Evolutionary conservation across 2,329 filamentous ascomycete genomes (phyloP).

Genomic region (Aspergillus pseudoglaucus): DNA sequence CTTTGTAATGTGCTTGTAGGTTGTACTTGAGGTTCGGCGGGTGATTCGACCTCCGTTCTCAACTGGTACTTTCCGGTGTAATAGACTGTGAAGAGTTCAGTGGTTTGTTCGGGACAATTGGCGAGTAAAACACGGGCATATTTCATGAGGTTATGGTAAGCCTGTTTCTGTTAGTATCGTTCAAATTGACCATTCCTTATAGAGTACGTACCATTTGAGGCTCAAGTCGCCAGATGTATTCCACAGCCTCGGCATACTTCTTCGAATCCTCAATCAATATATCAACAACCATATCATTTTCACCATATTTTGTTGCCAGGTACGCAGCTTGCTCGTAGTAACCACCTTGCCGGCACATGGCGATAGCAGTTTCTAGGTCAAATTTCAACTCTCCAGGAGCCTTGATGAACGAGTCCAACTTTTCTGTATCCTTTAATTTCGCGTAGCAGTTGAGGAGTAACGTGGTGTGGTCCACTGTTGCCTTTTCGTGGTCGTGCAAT

Average conservation of each 20-base stretch:
- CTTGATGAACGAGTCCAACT: slow-evolving; percentile 94
- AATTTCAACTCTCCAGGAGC: slow-evolving; percentile 85
- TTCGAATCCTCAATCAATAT: slow-evolving; percentile 95
- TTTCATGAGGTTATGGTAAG: slow-evolving; percentile 86
- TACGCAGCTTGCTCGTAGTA: slow-evolving; percentile 97
- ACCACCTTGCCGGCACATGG: slow-evolving; percentile 94
- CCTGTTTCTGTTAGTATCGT: slow-evolving; percentile 46
- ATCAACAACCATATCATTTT: slow-evolving; percentile 89
- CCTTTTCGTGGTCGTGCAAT: slow-evolving; percentile 85
- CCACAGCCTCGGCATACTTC: slow-evolving; percentile 76
- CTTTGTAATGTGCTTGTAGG: slow-evolving; percentile 76
- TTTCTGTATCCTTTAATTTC: slow-evolving; percentile 93
- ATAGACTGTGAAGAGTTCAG: slow-evolving; percentile 85
- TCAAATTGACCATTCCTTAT: background rate
- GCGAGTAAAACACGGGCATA: slow-evolving; percentile 87
- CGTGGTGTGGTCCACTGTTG: slow-evolving; percentile 92
- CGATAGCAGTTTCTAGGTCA: slow-evolving; percentile 91
- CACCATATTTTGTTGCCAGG: slow-evolving; percentile 85
- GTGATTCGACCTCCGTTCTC: slow-evolving; percentile 54
- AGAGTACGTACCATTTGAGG: slow-evolving; percentile 55
- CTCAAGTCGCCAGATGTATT: slow-evolving; percentile 85
- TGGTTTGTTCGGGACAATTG: slow-evolving; percentile 75
- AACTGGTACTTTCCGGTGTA: slow-evolving; percentile 81
- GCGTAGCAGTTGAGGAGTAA: slow-evolving; percentile 94
- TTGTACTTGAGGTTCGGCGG: slow-evolving; percentile 40